Evolutionary conservation across 2,329 filamentous ascomycete species (phyloP).

Genomic region (Nigrospora oryzae): DNA sequence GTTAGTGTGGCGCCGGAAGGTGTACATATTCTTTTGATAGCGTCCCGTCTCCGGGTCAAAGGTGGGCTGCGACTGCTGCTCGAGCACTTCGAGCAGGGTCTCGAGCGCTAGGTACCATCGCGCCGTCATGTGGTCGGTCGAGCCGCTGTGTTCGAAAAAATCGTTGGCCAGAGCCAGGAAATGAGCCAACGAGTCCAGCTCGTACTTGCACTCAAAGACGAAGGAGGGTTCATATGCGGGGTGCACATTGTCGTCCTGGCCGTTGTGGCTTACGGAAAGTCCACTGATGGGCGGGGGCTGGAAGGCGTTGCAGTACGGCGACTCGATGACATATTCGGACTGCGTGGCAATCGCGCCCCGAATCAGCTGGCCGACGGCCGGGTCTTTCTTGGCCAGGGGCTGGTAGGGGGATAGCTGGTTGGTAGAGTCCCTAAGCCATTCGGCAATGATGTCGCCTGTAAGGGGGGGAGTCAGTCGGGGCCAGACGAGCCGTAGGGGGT

Average conservation of each 20-base stretch:
- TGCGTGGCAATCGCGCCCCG: conserved; percentile 94
- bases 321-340: conserved; percentile 86
- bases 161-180: conserved; percentile 83
- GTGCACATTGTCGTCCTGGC: conserved; percentile 77
- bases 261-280: conserved; percentile 63
- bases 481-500: not conserved
- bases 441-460: conserved; percentile 69
- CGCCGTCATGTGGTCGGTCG: conserved; percentile 66
- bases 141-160: conserved; percentile 73
- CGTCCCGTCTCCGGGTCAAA: conserved; percentile 61
- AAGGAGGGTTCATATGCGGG: conserved; percentile 74
- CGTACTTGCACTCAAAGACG: conserved; percentile 99
- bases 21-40: conserved; percentile 71
- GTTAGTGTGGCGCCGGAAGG: conserved; percentile 74
- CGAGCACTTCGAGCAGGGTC: conserved; percentile 63
- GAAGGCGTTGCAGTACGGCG: conserved; percentile 97
- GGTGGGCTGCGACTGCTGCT: conserved; percentile 71
- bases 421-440: conserved; percentile 87
- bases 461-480: not conserved
- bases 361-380: conserved; percentile 69
- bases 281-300: conserved; percentile 84
- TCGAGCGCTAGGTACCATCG: conserved; percentile 76
- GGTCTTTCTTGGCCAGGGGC: conserved; percentile 71
- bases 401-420: conserved; percentile 94
- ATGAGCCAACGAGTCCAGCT: conserved; percentile 88